phyloP scores from a whole-genome alignment of 768 basidiomycete genomes.

The Serendipita sp. region DNA sequence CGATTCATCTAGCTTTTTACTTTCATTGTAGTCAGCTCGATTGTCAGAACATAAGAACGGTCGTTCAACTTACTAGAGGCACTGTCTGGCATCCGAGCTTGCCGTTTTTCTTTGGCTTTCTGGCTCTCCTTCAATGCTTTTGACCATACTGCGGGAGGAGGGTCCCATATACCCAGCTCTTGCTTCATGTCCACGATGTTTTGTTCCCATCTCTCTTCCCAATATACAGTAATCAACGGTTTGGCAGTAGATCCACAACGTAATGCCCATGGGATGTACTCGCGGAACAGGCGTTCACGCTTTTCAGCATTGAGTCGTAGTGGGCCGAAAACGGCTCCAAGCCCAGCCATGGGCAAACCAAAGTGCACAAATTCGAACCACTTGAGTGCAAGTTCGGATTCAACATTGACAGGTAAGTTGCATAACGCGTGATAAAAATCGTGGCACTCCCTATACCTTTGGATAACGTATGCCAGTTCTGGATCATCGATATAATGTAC shows the following conservation, averaged over 20 bases:
- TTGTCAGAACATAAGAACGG: too few species aligned
- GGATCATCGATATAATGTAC: constrained; percentile 91
- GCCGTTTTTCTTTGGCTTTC: constrained; percentile 24
- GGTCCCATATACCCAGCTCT: constrained; percentile 74
- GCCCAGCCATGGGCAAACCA: constrained; percentile 69
- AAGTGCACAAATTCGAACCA: constrained; percentile 88
- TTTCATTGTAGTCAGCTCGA: too few species aligned
- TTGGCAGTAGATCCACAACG: constrained; percentile 58
- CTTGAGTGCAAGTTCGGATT: constrained; percentile 87
- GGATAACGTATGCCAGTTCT: constrained; percentile 94
- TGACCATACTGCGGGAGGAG: constrained; percentile 57
- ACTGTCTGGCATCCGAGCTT: background rate
- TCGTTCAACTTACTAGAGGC: background rate
- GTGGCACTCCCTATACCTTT: constrained; percentile 93
- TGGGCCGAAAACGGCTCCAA: constrained; percentile 68
- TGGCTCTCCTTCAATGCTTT: constrained; percentile 48
- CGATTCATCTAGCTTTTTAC: too few species aligned
- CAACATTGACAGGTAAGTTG: constrained; percentile 74
- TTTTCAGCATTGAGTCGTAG: constrained; percentile 44
- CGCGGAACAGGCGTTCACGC: constrained; percentile 42
- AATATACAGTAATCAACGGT: constrained; percentile 79
- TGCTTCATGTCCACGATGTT: constrained; percentile 64
- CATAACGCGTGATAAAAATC: constrained; percentile 92
- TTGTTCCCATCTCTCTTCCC: constrained; percentile 89
- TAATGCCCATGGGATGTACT: constrained; percentile 88